Evolutionary conservation across 768 basidiomycete genomes (phyloP).

Genomic region (Hortiboletus flavorubellus): DNA sequence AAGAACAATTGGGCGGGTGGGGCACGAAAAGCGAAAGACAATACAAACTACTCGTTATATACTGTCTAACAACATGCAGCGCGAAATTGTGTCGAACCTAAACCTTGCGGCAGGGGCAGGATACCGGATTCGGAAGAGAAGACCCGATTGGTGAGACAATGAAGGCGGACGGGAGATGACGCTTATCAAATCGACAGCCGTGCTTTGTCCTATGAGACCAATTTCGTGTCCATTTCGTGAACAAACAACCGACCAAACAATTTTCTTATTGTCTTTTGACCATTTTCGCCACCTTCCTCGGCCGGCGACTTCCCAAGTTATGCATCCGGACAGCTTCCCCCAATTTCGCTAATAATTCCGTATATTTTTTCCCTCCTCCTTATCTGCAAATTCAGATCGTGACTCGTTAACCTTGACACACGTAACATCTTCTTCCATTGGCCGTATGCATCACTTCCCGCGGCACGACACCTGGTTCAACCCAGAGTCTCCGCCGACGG

Average conservation of each 20-base stretch:
- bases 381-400: conserved; percentile 31
- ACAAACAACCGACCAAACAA: conserved; percentile 39
- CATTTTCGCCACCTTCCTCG: conserved; percentile 26
- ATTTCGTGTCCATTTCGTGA: conserved; percentile 40
- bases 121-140: conserved; percentile 20
- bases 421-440: conserved; percentile 30
- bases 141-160: conserved; percentile 33
- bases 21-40: conserved; percentile 56
- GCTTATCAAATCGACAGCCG: conserved; percentile 32
- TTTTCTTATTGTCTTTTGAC: conserved; percentile 46
- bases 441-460: conserved; percentile 26
- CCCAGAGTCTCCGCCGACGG: conserved; percentile 31
- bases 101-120: conserved; percentile 24
- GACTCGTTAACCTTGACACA: conserved; percentile 31
- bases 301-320: conserved; percentile 37
- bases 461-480: conserved; percentile 20
- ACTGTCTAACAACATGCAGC: conserved; percentile 32
- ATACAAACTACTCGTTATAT: conserved; percentile 56
- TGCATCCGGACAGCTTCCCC: conserved; percentile 15
- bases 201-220: conserved; percentile 31
- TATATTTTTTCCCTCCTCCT: conserved; percentile 31
- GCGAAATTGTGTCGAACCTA: conserved; percentile 38
- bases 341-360: conserved; percentile 31
- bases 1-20: conserved; percentile 64
- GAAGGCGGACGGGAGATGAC: conserved; percentile 25